Evolutionary conservation across 2,329 filamentous ascomycete genomes (phyloP).

Genomic region (Shiraia bambusicola): DNA sequence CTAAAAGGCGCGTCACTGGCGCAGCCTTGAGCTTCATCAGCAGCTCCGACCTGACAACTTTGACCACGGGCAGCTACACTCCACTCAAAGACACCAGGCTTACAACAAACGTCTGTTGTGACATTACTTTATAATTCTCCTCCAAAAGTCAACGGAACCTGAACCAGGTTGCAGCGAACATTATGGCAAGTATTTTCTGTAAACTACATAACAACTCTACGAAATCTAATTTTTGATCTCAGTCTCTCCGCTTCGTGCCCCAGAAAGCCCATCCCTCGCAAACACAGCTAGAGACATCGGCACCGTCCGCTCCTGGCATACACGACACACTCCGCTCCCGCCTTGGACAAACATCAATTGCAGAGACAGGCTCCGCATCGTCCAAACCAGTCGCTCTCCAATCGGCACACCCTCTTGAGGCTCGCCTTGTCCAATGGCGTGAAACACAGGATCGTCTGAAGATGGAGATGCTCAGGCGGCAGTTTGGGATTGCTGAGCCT

Average conservation of each 20-base stretch:
- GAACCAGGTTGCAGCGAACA: not conserved
- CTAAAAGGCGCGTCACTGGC: conserved; percentile 37
- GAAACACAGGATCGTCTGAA: conserved; percentile 83
- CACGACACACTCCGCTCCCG: conserved; percentile 91
- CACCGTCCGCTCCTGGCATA: conserved; percentile 88
- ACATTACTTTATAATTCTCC: too few species aligned
- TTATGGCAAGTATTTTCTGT: conserved; percentile 1
- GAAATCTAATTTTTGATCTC: conserved; percentile 12
- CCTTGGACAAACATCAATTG: conserved; percentile 59
- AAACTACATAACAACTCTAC: conserved; percentile 17
- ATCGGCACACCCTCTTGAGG: conserved; percentile 85
- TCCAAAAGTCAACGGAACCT: too few species aligned
- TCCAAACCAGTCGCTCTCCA: conserved; percentile 49
- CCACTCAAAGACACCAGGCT: not conserved
- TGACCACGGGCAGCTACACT: not conserved
- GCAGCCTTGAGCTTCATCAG: conserved; percentile 31
- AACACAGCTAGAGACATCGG: conserved; percentile 59
- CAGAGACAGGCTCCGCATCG: conserved; percentile 25
- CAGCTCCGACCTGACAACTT: conserved; percentile 7
- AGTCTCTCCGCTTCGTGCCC: conserved; percentile 91
- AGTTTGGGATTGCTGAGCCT: conserved; percentile 91
- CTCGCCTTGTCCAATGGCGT: conserved; percentile 87
- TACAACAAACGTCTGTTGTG: not conserved
- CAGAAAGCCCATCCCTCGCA: conserved; percentile 59
- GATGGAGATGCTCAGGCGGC: conserved; percentile 82